Evolutionary conservation across 371 early-diverging fungal species (phyloP).

Genomic region (Mortierella sp.): DNA sequence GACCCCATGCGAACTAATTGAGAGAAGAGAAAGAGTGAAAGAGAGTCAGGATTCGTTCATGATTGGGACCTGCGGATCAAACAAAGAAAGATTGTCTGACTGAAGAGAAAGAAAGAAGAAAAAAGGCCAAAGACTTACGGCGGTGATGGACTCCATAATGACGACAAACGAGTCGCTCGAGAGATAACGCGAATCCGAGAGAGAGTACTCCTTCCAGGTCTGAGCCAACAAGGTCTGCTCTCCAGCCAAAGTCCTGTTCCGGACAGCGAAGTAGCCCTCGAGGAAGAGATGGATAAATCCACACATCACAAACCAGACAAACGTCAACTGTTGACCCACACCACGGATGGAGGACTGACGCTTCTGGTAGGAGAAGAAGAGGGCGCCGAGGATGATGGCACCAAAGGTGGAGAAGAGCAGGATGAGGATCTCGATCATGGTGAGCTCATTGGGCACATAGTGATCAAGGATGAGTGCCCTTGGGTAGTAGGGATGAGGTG

Average conservation of each 20-base stretch:
- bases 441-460: conserved; percentile 61
- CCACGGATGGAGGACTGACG: conserved; percentile 43
- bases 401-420: conserved; percentile 54
- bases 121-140: conserved; percentile 58
- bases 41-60: neutral
- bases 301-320: conserved; percentile 85
- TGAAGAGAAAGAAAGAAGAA: neutral
- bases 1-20: conserved; percentile 78
- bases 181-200: conserved; percentile 90
- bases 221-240: conserved; percentile 76
- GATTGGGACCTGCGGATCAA: neutral
- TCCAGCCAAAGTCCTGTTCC: conserved; percentile 70
- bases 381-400: conserved; percentile 39
- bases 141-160: conserved; percentile 89
- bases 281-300: conserved; percentile 83
- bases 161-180: conserved; percentile 80
- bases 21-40: neutral
- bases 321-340: conserved; percentile 52
- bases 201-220: conserved; percentile 93
- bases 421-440: conserved; percentile 54
- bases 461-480: conserved; percentile 57
- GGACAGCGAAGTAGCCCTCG: conserved; percentile 88
- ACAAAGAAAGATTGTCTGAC: neutral
- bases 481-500: conserved; percentile 68
- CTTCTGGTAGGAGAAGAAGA: conserved; percentile 33